phyloP scores from a whole-genome alignment of 176 grass and related monocot genomes.

The Oryza officinalis region DNA sequence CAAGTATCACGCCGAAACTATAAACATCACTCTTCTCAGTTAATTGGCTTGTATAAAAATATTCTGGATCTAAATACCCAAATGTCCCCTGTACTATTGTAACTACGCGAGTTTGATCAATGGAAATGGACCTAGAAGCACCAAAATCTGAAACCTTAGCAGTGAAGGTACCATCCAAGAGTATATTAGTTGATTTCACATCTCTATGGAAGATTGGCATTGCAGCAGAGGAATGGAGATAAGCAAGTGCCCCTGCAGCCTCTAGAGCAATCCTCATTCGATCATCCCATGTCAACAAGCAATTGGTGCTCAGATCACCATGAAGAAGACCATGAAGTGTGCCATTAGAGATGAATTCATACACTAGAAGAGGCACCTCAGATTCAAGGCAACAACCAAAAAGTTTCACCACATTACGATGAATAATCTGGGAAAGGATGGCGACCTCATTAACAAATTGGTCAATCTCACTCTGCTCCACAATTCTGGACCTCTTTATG shows the following conservation, averaged over 20 bases:
- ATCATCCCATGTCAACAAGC: background rate
- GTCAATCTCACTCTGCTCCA: background rate
- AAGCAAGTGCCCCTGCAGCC: background rate
- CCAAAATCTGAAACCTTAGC: background rate
- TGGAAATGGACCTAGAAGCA: conserved; percentile 9
- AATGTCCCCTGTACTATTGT: background rate
- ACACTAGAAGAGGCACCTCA: background rate
- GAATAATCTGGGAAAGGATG: background rate
- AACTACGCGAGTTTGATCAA: background rate
- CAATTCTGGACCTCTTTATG: background rate
- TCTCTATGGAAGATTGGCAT: conserved; percentile 5
- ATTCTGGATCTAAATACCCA: background rate
- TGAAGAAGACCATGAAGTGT: background rate
- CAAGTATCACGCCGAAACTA: background rate
- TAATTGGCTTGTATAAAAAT: background rate
- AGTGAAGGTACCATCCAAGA: background rate
- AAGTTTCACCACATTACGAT: background rate
- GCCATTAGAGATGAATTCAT: background rate
- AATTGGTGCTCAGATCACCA: background rate
- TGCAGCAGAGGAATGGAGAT: conserved; percentile 3
- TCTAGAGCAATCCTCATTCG: background rate
- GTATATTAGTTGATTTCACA: background rate
- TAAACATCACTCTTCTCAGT: background rate
- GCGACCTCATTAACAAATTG: background rate
- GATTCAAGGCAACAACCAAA: background rate